Conservation (phyloP, 495 filamentous ascomycete genomes). For the Neurospora intermedia region DNA sequence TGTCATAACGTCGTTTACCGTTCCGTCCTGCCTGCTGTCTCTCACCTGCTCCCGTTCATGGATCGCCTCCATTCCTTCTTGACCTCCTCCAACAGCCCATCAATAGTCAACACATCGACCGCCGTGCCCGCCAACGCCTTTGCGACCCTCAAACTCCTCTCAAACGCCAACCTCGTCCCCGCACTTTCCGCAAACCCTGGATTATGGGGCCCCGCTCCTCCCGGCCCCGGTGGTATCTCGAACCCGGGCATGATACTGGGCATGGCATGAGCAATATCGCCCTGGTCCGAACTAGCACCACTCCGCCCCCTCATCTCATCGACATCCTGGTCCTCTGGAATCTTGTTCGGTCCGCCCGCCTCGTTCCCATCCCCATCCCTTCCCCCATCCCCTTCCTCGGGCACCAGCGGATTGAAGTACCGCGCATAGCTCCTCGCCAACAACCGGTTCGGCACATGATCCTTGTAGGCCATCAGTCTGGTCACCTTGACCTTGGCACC, state of each 20-base stretch:
- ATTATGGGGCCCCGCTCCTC: slow-evolving; percentile 45
- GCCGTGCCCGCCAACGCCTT: slow-evolving; percentile 46
- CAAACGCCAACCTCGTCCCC: slow-evolving; percentile 43
- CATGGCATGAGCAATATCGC: slow-evolving; percentile 53
- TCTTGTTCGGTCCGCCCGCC: slow-evolving; percentile 9
- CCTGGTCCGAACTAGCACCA: slow-evolving; percentile 49
- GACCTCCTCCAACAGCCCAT: slow-evolving; percentile 32
- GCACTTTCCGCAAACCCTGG: slow-evolving; percentile 48
- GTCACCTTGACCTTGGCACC: slow-evolving; percentile 43
- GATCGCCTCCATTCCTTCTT: slow-evolving; percentile 19
- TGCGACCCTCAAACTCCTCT: slow-evolving; percentile 39
- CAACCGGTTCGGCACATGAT: slow-evolving; percentile 50
- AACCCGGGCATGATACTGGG: slow-evolving; percentile 53
- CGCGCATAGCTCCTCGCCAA: slow-evolving; percentile 42
- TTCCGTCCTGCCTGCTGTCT: neutral
- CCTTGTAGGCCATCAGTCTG: slow-evolving; percentile 39
- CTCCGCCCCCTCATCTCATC: slow-evolving; percentile 41
- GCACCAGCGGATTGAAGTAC: slow-evolving; percentile 34
- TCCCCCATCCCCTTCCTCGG: neutral
- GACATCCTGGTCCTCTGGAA: slow-evolving; percentile 34
- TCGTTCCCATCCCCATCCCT: neutral
- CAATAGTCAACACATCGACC: slow-evolving; percentile 39
- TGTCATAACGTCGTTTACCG: neutral
- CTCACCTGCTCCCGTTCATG: neutral
- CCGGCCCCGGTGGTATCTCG: slow-evolving; percentile 33